phyloP scores from a whole-genome alignment of 192 early-diverging fungal genomes.

The Chytriomyces sp. region DNA sequence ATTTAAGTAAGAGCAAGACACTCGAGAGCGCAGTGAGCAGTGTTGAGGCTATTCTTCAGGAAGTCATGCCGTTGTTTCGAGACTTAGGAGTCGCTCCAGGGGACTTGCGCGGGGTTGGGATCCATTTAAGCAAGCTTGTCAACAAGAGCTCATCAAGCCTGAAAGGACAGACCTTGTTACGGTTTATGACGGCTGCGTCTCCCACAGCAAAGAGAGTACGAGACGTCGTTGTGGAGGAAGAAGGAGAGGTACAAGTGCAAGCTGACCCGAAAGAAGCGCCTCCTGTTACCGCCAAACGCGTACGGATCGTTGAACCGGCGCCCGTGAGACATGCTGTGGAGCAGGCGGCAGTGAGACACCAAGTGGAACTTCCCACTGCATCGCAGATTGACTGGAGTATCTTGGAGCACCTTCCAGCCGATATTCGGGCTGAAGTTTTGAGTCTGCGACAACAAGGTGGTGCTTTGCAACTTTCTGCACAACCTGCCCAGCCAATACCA shows the following conservation, averaged over 20 bases:
- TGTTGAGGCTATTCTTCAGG: conserved; percentile 15
- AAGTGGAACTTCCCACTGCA: conserved; percentile 14
- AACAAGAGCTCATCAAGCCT: not conserved
- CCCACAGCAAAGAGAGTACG: not conserved
- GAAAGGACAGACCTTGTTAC: conserved; percentile 25
- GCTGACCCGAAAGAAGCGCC: not conserved
- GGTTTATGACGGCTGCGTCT: conserved; percentile 9
- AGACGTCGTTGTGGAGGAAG: not conserved
- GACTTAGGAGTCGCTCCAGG: conserved; percentile 28
- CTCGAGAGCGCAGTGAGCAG: not conserved
- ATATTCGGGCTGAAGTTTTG: conserved; percentile 36
- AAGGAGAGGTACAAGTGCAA: not conserved
- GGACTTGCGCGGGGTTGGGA: conserved; percentile 48
- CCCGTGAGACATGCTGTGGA: not conserved
- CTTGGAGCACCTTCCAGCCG: conserved; percentile 32
- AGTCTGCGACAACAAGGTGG: not conserved
- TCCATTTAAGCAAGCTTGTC: conserved; percentile 40
- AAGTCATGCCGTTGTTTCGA: conserved; percentile 26
- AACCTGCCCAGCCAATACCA: not conserved
- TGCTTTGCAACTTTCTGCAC: not conserved
- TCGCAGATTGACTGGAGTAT: conserved; percentile 49
- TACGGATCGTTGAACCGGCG: not conserved
- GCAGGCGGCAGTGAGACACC: not conserved
- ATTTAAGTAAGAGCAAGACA: conserved; percentile 37
- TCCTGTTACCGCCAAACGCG: not conserved